Evolutionary conservation across 2,329 filamentous ascomycete species (phyloP).

Genomic region (Calonectria pseudoturangicola): DNA sequence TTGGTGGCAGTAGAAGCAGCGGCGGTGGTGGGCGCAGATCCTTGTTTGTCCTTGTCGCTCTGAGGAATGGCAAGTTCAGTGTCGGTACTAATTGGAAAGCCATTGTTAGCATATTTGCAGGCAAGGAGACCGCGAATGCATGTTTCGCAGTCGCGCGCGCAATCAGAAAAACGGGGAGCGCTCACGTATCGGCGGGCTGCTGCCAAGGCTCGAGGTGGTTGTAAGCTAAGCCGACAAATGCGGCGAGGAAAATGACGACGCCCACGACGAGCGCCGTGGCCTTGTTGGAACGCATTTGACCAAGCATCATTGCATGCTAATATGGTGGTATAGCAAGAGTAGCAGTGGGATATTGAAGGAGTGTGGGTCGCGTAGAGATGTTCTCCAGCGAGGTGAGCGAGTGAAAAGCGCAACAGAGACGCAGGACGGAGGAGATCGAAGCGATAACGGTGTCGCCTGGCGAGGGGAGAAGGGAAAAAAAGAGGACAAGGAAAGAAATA

Average conservation of each 20-base stretch:
- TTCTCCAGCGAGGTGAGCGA: constrained; percentile 29
- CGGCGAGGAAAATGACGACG: constrained; percentile 57
- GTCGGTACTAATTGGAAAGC: constrained; percentile 43
- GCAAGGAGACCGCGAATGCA: not conserved
- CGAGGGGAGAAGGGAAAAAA: constrained; percentile 36
- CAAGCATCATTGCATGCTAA: constrained; percentile 58
- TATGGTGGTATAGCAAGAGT: constrained; percentile 21
- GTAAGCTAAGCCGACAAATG: constrained; percentile 58
- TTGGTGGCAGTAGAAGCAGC: not conserved
- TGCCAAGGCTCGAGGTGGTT: constrained; percentile 58
- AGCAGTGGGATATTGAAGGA: constrained; percentile 5
- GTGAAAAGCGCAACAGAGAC: constrained; percentile 43
- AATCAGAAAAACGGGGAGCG: constrained; percentile 7
- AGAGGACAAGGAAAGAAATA: constrained; percentile 43
- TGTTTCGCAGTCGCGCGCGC: not conserved
- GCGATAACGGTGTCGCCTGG: constrained; percentile 43
- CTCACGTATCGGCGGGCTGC: constrained; percentile 52
- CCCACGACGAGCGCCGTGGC: constrained; percentile 55
- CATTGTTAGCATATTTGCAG: constrained; percentile 34
- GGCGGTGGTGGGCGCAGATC: constrained; percentile 8
- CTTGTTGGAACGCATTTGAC: constrained; percentile 57
- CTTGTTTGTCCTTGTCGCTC: constrained; percentile 29
- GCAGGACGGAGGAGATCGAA: constrained; percentile 41
- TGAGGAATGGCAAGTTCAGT: constrained; percentile 49
- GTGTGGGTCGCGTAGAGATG: constrained; percentile 11